A percentile compares a stretch with the other conserved stretches of the same genome.
These are phyloP conservation scores for Cyclocybe aegerita DNA, from an alignment of 768 basidiomycete species.

Conservation along the genomic window DNA sequence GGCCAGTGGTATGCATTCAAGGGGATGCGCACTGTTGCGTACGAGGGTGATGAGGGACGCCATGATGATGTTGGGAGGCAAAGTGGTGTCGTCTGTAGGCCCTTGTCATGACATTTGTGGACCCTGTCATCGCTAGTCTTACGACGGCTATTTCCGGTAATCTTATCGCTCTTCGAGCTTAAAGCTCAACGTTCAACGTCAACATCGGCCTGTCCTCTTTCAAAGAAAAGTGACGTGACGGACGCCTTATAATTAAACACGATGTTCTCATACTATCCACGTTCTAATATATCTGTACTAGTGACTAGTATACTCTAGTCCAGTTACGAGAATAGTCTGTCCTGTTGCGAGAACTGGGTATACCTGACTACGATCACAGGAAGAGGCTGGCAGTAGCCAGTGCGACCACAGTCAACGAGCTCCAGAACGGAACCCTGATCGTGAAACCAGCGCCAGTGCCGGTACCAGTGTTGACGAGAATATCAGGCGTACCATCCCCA, in stretches of 20 bases:
- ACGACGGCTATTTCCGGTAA: slow-evolving; percentile 11
- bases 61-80: slow-evolving; percentile 25
- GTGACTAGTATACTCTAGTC: slow-evolving; percentile 1
- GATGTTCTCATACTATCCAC: background rate
- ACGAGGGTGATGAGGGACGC: slow-evolving; percentile 42
- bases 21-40: slow-evolving; percentile 36
- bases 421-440: slow-evolving; percentile 10
- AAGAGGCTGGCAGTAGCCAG: slow-evolving; percentile 11
- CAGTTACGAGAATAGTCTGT: background rate
- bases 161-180: slow-evolving; percentile 7
- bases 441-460: slow-evolving; percentile 12
- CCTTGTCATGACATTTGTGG: background rate
- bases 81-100: slow-evolving; percentile 1
- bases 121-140: background rate
- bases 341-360: background rate
- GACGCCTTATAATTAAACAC: background rate
- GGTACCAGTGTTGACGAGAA: slow-evolving; percentile 1
- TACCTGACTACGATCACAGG: slow-evolving; percentile 17
- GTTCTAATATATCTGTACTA: background rate
- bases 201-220: no score
- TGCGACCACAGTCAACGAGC: slow-evolving; percentile 13
- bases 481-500: slow-evolving; percentile 33
- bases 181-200: no score
- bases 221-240: no score
- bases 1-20: background rate